Evolutionary conservation across 352 stramenopile genomes (phyloP).

Genomic region (Phytopythium cucurbitacearum): DNA sequence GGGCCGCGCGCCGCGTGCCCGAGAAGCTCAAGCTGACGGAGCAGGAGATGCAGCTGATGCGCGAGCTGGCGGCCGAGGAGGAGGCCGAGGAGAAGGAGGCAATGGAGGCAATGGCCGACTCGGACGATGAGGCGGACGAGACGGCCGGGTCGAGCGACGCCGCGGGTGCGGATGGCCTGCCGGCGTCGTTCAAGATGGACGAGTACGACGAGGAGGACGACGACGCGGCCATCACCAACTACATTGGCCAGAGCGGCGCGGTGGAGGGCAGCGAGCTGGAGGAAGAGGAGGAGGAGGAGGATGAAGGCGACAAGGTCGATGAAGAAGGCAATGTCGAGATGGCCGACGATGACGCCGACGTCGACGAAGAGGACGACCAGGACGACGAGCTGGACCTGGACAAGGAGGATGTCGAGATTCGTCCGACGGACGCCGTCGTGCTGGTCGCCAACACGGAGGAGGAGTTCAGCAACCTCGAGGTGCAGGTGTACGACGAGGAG

Average conservation of each 20-base stretch:
- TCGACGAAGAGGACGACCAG: slow-evolving; percentile 52
- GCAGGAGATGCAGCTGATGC: slow-evolving; percentile 78
- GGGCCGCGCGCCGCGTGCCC: slow-evolving; percentile 50
- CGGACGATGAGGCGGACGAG: slow-evolving; percentile 36
- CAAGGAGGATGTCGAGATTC: slow-evolving; percentile 93
- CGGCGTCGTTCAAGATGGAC: slow-evolving; percentile 81
- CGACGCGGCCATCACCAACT: slow-evolving; percentile 78
- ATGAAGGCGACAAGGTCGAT: slow-evolving; percentile 28
- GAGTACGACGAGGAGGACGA: slow-evolving; percentile 87
- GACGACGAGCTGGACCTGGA: slow-evolving; percentile 72
- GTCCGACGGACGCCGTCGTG: slow-evolving; percentile 92
- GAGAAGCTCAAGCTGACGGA: slow-evolving; percentile 87
- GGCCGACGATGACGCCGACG: slow-evolving; percentile 51
- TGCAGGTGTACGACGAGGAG: slow-evolving; percentile 98
- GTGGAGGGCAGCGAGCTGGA: slow-evolving; percentile 23
- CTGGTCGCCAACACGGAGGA: slow-evolving; percentile 97
- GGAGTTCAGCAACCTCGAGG: slow-evolving; percentile 97
- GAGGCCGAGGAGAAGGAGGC: slow-evolving; percentile 53
- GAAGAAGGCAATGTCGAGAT: slow-evolving; percentile 50
- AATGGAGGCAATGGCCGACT: slow-evolving; percentile 50
- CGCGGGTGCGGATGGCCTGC: slow-evolving; percentile 44
- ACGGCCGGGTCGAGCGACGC: slow-evolving; percentile 11
- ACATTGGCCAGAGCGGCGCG: slow-evolving; percentile 35
- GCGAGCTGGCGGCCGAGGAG: slow-evolving; percentile 68
- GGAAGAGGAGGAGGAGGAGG: slow-evolving; percentile 32